Conservation (phyloP, 768 basidiomycete genomes). For the Collybia sp. region DNA sequence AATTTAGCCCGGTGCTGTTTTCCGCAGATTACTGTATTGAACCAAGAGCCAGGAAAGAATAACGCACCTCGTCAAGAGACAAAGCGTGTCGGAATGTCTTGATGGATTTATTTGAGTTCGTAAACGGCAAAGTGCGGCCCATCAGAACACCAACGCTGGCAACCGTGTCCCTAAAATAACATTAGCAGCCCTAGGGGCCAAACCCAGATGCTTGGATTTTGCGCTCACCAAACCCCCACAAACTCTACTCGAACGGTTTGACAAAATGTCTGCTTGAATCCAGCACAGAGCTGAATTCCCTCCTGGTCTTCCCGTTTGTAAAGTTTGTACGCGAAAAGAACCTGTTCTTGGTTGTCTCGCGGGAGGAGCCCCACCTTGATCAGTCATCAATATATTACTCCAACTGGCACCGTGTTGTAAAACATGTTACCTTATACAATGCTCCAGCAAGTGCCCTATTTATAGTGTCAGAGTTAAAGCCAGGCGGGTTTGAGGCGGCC, state of each 20-base stretch:
- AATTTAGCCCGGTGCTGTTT: conserved; percentile 67
- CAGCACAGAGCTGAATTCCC: conserved; percentile 43
- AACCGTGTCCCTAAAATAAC: conserved; percentile 64
- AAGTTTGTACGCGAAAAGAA: conserved; percentile 72
- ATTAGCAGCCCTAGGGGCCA: neutral
- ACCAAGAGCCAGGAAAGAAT: neutral
- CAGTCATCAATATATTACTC: conserved; percentile 1
- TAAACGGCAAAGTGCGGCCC: conserved; percentile 61
- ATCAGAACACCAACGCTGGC: conserved; percentile 67
- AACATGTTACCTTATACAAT: conserved; percentile 52
- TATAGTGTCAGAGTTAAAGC: neutral
- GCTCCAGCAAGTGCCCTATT: conserved; percentile 73
- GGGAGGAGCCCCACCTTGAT: conserved; percentile 69
- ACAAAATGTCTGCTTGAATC: conserved; percentile 74
- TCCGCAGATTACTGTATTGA: neutral
- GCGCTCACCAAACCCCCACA: conserved; percentile 67
- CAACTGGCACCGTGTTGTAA: neutral
- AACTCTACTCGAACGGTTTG: conserved; percentile 69
- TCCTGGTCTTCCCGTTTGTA: conserved; percentile 49
- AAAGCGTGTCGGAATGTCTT: conserved; percentile 75
- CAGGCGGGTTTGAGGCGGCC: no score
- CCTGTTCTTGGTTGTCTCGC: conserved; percentile 61
- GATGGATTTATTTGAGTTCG: conserved; percentile 55
- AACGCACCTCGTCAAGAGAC: conserved; percentile 69
- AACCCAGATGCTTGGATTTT: neutral